A percentile compares a stretch with the other conserved stretches of the same genome.
These are phyloP conservation scores for Nemophila menziesii DNA, from an alignment of 257 asterid species.

Conservation along the genomic window DNA sequence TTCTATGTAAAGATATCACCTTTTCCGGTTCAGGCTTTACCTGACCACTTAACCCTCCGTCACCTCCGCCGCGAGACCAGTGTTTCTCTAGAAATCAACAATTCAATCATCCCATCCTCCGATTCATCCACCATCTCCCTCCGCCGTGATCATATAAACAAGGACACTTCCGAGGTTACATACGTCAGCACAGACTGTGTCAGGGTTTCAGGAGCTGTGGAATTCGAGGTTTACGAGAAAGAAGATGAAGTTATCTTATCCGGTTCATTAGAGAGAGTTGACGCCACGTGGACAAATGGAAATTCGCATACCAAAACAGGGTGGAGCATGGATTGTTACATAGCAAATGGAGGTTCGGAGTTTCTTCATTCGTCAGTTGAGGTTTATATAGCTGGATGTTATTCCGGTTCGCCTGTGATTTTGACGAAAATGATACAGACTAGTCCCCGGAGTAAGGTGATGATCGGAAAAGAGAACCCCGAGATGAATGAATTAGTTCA, in stretches of 20 bases:
- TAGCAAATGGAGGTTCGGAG: slow-evolving; percentile 32
- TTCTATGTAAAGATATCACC: slow-evolving; percentile 57
- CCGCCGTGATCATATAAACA: slow-evolving; percentile 62
- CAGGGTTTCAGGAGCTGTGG: slow-evolving; percentile 55
- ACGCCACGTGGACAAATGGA: slow-evolving; percentile 44
- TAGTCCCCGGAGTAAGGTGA: slow-evolving; percentile 41
- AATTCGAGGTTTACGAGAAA: slow-evolving; percentile 65
- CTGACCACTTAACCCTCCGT: slow-evolving; percentile 42
- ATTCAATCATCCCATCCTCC: slow-evolving; percentile 42
- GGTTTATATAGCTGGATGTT: slow-evolving; percentile 74
- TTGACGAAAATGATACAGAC: slow-evolving; percentile 43
- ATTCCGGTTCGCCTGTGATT: slow-evolving; percentile 54
- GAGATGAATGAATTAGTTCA: slow-evolving; percentile 31
- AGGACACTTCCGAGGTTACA: slow-evolving; percentile 67
- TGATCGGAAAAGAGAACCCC: slow-evolving; percentile 32
- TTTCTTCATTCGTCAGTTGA: slow-evolving; percentile 55
- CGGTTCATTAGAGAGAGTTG: slow-evolving; percentile 65
- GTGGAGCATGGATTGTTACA: slow-evolving; percentile 72
- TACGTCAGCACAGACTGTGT: slow-evolving; percentile 73
- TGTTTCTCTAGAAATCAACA: slow-evolving; percentile 45
- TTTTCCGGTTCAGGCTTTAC: slow-evolving; percentile 34
- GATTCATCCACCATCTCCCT: slow-evolving; percentile 38
- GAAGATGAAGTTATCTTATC: slow-evolving; percentile 54
- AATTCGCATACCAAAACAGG: slow-evolving; percentile 32
- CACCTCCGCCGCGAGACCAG: slow-evolving; percentile 61